A percentile compares a stretch with the other conserved stretches of the same genome.
phyloP scores from a whole-genome alignment of 1,284 basidiomycete species.

The Afroboletus lepidellus region DNA sequence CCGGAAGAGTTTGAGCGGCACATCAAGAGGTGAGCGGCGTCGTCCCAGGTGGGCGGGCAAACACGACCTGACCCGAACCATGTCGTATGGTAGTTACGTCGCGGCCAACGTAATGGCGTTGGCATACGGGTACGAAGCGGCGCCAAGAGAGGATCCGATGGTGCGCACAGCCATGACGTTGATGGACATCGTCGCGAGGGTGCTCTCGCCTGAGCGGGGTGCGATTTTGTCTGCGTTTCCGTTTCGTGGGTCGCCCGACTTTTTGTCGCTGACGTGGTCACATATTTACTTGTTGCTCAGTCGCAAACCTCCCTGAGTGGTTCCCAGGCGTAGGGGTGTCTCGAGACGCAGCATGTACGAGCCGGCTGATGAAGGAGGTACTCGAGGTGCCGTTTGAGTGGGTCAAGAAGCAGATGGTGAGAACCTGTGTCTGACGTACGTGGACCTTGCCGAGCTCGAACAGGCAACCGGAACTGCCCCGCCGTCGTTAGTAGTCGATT shows the following conservation, averaged over 20 bases:
- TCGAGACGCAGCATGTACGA: constrained; percentile 22
- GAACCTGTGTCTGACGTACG: not conserved
- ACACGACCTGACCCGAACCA: not conserved
- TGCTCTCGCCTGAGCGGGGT: constrained; percentile 18
- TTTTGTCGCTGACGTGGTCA: not conserved
- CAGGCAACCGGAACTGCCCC: constrained; percentile 20
- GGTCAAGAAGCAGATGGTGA: constrained; percentile 22
- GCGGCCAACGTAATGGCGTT: constrained; percentile 21
- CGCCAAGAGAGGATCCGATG: constrained; percentile 22
- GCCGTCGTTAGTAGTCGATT: constrained; percentile 28
- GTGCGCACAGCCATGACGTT: constrained; percentile 16
- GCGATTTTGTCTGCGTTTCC: constrained; percentile 25
- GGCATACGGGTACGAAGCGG: not conserved
- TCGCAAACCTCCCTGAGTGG: constrained; percentile 42
- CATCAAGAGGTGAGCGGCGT: constrained; percentile 20
- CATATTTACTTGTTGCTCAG: constrained; percentile 27
- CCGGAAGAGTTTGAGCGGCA: constrained; percentile 25
- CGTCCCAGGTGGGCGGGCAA: too few relatives aligned
- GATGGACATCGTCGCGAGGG: constrained; percentile 20
- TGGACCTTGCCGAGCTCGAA: not conserved
- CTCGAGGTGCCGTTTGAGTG: constrained; percentile 26
- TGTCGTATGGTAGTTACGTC: constrained; percentile 15
- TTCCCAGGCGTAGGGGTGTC: constrained; percentile 42
- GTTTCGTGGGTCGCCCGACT: constrained; percentile 17
- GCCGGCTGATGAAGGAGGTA: constrained; percentile 14